Evolutionary conservation across 345 rosid species (phyloP), one percentile per base, ranked within the genome.

Genomic region (Hypericum androsaemum): DNA sequence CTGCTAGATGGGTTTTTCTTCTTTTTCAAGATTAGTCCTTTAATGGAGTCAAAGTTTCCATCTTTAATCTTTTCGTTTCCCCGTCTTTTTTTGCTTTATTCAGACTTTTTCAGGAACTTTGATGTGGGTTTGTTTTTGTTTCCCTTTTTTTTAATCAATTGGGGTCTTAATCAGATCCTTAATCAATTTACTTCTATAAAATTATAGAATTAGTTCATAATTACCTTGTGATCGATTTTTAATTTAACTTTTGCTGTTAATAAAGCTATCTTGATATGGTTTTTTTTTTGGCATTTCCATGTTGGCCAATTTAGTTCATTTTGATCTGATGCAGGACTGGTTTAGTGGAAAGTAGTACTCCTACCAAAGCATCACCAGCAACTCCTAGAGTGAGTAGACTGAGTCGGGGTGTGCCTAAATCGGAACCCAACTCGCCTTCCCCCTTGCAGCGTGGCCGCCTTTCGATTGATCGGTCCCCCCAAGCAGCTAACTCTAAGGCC

Each of bases 401-500:
- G 57, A 77, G 71, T 32, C 71, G 80, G 42, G 80, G 81, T 53
- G 67, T 56, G 47, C 52, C 66, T 54, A 90, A 82, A 70, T 64
- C 87, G 9, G 95, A 84, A 6, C 42, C 81, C 48, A 82, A 70
- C 60, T 74, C 88, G 38, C 71, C 81, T 50, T 74, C 85, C 43
- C 76, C 90, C 6, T 56, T 72, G 54, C 89, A 65, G 15, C 77
- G 54, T 68, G 58, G 84, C 11, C 90, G 98, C 7, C 74, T 65
- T 59, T 81, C 96, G 0, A 39, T 74, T 41, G 95, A 88, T 17
- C 84, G 83, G 39, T 86, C 95, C 10, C 90, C 86, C 5, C 72
- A 81, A 62, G 43, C 95, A 6, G 63, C 76, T 39, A 63, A 65
- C 65, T 76, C 94, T 0, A 90, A 82, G 80, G 73, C 96, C 43